Evolutionary conservation across 306 rosid genomes (phyloP), one percentile per base, ranked within the genome.

Genomic region (Corylus heterophylla): DNA sequence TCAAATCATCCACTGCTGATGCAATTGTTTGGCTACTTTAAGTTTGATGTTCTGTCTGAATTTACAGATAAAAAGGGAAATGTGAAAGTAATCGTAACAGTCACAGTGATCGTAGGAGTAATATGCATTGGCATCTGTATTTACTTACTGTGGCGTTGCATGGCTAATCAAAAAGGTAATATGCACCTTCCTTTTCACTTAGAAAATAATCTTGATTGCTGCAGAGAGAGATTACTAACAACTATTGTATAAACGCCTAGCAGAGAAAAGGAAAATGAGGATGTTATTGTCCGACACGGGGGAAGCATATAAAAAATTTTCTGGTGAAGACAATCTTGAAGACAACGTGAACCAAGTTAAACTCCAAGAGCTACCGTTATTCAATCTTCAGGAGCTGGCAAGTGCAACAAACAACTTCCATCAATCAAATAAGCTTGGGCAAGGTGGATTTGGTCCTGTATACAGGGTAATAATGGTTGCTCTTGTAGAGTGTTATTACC

Each of bases 141-240:
- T 42, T 75, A 67, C 66, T 55, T 42, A 72, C 69, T 68, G 18
- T 67, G 84, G 66, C 47, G 42, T 35, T 1, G 63, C 50, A 61
- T 16, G 6, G 17, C 35, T 4, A 59, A 58, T 45, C 51, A 44
- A n/a, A 10, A 9, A 56, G 70, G 78, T 74, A 74, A 37, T 8
- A 16, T 2, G 16, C 54, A 11, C 54, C 9, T 49, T 0, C 3
- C 58, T 12, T 82, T 82, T 70, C 73, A 12, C 82, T 79, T 1
- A 3, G 35, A 31, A 31, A 1, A 31, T 31, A 49, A 22, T 59
- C 27, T 59, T 59, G 17, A 59, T 5, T 47, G 8, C 44, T 48
- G 1, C 84, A 87, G 61, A 5, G 7, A 5, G 7, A 20, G 17
- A 4, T 17, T 55, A 50, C 5, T 56, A 35, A 67, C 73, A 47